A percentile compares a stretch with the other conserved stretches of the same genome.
Conservation (phyloP, 148 eudicot genomes). For the Beta vulgaris region DNA sequence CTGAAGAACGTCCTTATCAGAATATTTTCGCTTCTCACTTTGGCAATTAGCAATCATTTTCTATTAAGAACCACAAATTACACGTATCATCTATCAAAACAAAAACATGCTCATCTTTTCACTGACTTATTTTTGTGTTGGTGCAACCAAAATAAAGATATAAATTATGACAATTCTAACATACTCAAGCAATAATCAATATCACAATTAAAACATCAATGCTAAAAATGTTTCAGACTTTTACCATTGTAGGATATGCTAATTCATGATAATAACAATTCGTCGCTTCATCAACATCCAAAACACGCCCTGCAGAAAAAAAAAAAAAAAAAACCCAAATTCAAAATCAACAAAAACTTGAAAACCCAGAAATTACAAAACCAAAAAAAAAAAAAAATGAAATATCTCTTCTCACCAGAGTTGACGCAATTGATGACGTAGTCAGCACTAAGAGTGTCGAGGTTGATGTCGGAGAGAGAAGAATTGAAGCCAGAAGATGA, state of each 20-base stretch:
- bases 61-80: too few relatives aligned
- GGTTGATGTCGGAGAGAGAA: conserved; percentile 40
- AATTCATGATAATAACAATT: conserved; percentile 47
- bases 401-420: conserved; percentile 35
- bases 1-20: too few relatives aligned
- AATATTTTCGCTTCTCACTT: too few relatives aligned
- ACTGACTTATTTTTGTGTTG: too few relatives aligned
- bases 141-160: too few relatives aligned
- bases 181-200: not conserved
- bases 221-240: not conserved
- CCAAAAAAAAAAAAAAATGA: not conserved
- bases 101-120: too few relatives aligned
- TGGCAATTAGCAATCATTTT: too few relatives aligned
- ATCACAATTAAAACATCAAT: not conserved
- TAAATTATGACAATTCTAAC: too few relatives aligned
- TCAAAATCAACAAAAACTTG: not conserved
- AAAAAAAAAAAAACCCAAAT: not conserved
- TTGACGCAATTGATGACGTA: conserved; percentile 57
- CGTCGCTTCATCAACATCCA: conserved; percentile 67
- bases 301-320: conserved; percentile 57
- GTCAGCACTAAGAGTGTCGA: conserved; percentile 64
- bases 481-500: conserved; percentile 45
- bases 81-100: too few relatives aligned
- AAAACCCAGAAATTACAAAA: not conserved
- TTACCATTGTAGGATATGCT: conserved; percentile 61